Base-by-base conservation (phyloP, 2,329 filamentous ascomycete genomes). In the Colletotrichum plurivorum region DNA sequence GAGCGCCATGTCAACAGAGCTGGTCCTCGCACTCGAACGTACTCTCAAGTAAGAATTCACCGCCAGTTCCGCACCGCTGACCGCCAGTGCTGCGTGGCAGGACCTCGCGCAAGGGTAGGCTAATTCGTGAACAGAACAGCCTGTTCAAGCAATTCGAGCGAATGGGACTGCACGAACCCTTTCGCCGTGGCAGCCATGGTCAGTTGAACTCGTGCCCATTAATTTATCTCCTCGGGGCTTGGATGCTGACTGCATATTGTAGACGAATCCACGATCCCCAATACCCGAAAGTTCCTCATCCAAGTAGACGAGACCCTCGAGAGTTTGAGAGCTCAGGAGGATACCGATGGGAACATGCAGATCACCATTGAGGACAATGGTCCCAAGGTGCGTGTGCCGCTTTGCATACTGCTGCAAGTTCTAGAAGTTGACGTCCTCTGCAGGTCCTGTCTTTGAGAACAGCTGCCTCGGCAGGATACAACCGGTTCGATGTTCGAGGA, bases 301-400 rank as follows among this genome's bases (percentile, higher is more conserved):
- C 89, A 96, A 74, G 95, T 98, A 75, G 92, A 97, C 56, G 85
- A 89, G 22, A 98, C 95, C 0, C 87, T 97, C 66, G 88, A 94
- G 76, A 91, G 89, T 68, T 86, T 99, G 52, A 86, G 94, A 71
- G 89, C 90, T 45, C 92, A 95, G 73, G 96, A 99, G 80, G 96
- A 99, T 77, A 97, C 95, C 36, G 95, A 99, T 81, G 86, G 89
- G 65, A 98, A 99, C 80, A 93, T 94, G 86, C 95, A 98, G 80
- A 99, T 99, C 79, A 99, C 96, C 36, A 97, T 98, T 75, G 96
- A 98, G 77, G 96, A 99, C 82, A 88, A 89, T 72, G 96, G 96
- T 0, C 95, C 96, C 57, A 99, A 98, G 87, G 93, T 92, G 79
- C 72, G 77, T 25, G 56, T 27, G n/a, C 13, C n/a, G 25, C 39